Percentiles rank a stretch among this genome's conserved stretches.
These are phyloP conservation scores for Citrus medica DNA, from an alignment of 345 rosid genomes.

Conservation along the genomic window DNA sequence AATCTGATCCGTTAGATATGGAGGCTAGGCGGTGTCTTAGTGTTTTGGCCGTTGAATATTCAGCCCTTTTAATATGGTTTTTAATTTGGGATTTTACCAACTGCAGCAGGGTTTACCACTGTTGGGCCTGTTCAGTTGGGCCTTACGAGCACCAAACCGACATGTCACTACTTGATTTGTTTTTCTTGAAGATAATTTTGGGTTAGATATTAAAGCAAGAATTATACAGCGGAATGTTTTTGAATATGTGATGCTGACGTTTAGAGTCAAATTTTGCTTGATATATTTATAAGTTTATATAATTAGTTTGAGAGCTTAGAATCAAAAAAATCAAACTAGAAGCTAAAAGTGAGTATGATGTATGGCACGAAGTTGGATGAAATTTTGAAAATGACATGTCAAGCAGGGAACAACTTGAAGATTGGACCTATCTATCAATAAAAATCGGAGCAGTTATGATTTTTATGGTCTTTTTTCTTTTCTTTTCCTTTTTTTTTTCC, in stretches of 20 bases:
- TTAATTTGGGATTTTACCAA: background rate
- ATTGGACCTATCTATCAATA: background rate
- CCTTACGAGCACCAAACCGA: background rate
- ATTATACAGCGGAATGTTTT: background rate
- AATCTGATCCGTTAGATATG: slow-evolving; percentile 3
- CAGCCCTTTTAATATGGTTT: background rate
- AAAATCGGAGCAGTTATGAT: background rate
- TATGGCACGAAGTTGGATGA: background rate
- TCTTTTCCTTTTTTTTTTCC: too few species aligned
- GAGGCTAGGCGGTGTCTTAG: background rate
- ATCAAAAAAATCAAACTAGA: background rate
- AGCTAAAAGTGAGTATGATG: background rate
- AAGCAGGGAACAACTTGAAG: background rate
- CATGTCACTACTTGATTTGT: too few species aligned
- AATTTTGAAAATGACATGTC: background rate
- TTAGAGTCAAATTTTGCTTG: background rate
- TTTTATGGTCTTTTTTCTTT: too few species aligned
- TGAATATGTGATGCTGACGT: background rate
- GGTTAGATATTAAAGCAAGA: background rate
- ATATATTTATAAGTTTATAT: too few species aligned
- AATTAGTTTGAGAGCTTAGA: background rate
- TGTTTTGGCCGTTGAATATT: slow-evolving; percentile 10
- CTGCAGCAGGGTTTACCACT: background rate
- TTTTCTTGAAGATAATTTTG: too few species aligned
- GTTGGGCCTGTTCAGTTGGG: background rate